A percentile compares a stretch with the other conserved stretches of the same genome.
phyloP scores from a whole-genome alignment of 2,329 filamentous ascomycete genomes.

The Camptophora hylomeconis region DNA sequence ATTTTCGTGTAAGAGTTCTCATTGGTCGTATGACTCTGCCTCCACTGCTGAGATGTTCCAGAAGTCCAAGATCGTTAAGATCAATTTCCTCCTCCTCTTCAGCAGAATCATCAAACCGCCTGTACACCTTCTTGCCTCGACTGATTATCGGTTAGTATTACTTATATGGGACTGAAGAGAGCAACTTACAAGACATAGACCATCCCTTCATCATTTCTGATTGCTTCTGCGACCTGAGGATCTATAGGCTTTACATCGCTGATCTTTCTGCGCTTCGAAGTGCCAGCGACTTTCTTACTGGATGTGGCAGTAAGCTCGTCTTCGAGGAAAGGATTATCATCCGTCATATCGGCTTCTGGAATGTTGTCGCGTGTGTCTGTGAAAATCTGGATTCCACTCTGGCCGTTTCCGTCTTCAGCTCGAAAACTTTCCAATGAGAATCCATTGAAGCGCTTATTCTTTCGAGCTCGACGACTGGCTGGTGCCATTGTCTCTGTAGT shows the following conservation, averaged over 20 bases:
- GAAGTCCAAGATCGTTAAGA: slow-evolving; percentile 27
- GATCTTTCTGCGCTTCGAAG: slow-evolving; percentile 27
- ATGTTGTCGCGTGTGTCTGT: slow-evolving; percentile 51
- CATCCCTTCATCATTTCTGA: slow-evolving; percentile 43
- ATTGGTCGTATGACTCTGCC: slow-evolving; percentile 19
- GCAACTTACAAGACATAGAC: slow-evolving; percentile 48
- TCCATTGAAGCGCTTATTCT: slow-evolving; percentile 31
- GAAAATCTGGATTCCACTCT: slow-evolving; percentile 40
- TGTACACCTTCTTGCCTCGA: slow-evolving; percentile 49
- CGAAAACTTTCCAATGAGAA: slow-evolving; percentile 34
- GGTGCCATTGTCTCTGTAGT: slow-evolving; percentile 24
- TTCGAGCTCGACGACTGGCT: slow-evolving; percentile 34
- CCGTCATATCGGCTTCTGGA: slow-evolving; percentile 37
- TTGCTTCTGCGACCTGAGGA: slow-evolving; percentile 36
- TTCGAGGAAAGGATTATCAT: slow-evolving; percentile 43
- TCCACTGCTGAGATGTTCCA: slow-evolving; percentile 27
- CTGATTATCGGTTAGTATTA: slow-evolving; percentile 23
- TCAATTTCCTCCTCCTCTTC: slow-evolving; percentile 31
- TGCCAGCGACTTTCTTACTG: slow-evolving; percentile 17
- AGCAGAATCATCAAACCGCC: slow-evolving; percentile 35
- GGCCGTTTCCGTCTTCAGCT: slow-evolving; percentile 19
- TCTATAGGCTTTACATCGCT: slow-evolving; percentile 16
- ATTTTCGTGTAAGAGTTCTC: slow-evolving; percentile 43
- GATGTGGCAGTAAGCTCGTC: slow-evolving; percentile 19
- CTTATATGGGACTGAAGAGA: slow-evolving; percentile 1